Conservation (phyloP, 306 rosid species). For the Prunus fruticosa region DNA sequence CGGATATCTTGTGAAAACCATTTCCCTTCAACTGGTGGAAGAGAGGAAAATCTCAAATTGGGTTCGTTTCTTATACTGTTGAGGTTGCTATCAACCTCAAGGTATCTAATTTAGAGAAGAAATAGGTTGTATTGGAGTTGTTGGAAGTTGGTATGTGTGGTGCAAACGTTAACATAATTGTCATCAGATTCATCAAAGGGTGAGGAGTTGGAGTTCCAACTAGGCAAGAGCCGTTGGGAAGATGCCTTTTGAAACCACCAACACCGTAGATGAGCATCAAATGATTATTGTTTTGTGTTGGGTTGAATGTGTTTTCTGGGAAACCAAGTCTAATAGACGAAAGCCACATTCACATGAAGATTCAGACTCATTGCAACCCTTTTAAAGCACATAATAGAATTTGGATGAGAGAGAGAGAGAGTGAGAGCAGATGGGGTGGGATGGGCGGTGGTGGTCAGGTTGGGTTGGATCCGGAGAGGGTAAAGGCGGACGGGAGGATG, state of each 20-base stretch:
- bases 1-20: slow-evolving; percentile 47
- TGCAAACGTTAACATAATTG: background rate
- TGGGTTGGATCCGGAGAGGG: too few relatives aligned
- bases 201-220: slow-evolving; percentile 6
- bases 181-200: slow-evolving; percentile 10
- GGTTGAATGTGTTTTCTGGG: background rate
- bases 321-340: slow-evolving; percentile 4
- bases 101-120: slow-evolving; percentile 14
- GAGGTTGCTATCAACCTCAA: slow-evolving; percentile 36
- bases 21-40: slow-evolving; percentile 34
- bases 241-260: slow-evolving; percentile 7
- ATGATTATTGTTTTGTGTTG: background rate
- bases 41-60: slow-evolving; percentile 42
- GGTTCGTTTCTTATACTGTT: slow-evolving; percentile 39
- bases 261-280: background rate
- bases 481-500: too few relatives aligned
- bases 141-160: background rate
- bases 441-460: too few relatives aligned
- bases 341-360: background rate
- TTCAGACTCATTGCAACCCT: background rate
- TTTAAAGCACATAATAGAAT: too few relatives aligned
- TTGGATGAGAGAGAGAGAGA: too few relatives aligned
- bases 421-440: too few relatives aligned
- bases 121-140: background rate
- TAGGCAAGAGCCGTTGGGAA: slow-evolving; percentile 14